Evolutionary conservation across 73 alveolate species (phyloP).

Genomic region (Blepharisma japonicum): DNA sequence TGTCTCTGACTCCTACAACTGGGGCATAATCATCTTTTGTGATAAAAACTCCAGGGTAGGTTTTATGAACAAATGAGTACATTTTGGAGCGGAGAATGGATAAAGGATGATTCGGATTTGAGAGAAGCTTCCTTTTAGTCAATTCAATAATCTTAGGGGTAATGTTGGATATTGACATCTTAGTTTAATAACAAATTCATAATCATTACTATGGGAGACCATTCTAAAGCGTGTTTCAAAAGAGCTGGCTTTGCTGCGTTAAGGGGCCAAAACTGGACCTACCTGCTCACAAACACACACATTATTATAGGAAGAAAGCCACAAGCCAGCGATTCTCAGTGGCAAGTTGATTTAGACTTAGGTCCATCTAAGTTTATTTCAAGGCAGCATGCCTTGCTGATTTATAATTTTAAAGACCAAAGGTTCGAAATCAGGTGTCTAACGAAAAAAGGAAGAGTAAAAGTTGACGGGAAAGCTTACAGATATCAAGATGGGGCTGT

Average conservation of each 20-base stretch:
- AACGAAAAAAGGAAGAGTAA: conserved; percentile 25
- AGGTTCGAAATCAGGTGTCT: conserved; percentile 18
- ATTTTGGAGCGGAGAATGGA: conserved; percentile 37
- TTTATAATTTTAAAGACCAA: background rate
- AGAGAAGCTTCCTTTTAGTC: conserved; percentile 41
- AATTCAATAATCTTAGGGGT: conserved; percentile 35
- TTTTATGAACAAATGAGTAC: conserved; percentile 36
- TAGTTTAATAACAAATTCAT: too few species aligned
- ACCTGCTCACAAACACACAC: conserved; percentile 49
- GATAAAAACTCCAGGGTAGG: conserved; percentile 36
- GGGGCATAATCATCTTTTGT: conserved; percentile 58
- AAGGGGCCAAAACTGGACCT: conserved; percentile 57
- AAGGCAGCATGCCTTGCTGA: conserved; percentile 30
- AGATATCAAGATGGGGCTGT: conserved; percentile 31
- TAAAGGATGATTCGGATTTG: conserved; percentile 55
- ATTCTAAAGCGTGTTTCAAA: conserved; percentile 3
- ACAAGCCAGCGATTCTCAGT: background rate
- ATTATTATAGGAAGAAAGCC: conserved; percentile 64
- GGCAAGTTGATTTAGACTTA: conserved; percentile 28
- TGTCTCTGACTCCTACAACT: conserved; percentile 55
- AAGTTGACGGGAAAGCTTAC: conserved; percentile 29
- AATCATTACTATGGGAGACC: conserved; percentile 4
- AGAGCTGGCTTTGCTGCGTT: conserved; percentile 59
- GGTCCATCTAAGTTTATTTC: conserved; percentile 9
- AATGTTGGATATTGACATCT: too few species aligned